Evolutionary conservation across 2,329 filamentous ascomycete genomes (phyloP).

Genomic region (Chaetothyriales sp.): DNA sequence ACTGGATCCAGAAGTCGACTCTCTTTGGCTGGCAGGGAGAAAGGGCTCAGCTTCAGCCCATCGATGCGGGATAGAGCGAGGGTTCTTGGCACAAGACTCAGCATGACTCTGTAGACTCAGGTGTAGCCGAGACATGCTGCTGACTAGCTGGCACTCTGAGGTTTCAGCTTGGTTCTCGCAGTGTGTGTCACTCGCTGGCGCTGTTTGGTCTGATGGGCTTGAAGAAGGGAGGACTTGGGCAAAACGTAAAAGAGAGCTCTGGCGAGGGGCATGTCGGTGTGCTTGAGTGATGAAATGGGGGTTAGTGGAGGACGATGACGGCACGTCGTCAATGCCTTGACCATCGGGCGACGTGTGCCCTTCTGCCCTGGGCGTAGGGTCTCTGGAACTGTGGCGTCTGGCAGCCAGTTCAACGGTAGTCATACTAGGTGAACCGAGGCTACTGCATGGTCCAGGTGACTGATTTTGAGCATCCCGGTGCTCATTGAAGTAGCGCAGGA

Average conservation of each 20-base stretch:
- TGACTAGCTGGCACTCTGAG: background rate
- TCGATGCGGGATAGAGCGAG: constrained; percentile 1
- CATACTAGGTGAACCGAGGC: constrained; percentile 1
- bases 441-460: background rate
- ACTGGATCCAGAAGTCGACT: background rate
- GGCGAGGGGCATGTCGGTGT: constrained; percentile 12
- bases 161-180: constrained; percentile 4
- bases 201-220: background rate
- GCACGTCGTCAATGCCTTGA: background rate
- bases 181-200: constrained; percentile 5
- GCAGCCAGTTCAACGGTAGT: constrained; percentile 9
- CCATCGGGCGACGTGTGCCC: background rate
- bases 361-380: background rate
- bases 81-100: background rate
- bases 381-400: background rate
- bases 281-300: background rate
- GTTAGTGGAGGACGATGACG: background rate
- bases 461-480: constrained; percentile 4
- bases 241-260: constrained; percentile 17
- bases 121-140: background rate
- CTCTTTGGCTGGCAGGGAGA: background rate
- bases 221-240: constrained; percentile 4
- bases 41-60: constrained; percentile 2
- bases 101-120: background rate
- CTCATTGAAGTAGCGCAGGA: constrained; percentile 13